Evolutionary conservation across 2,329 filamentous ascomycete species (phyloP).

Genomic region (Colletotrichum karsti): DNA sequence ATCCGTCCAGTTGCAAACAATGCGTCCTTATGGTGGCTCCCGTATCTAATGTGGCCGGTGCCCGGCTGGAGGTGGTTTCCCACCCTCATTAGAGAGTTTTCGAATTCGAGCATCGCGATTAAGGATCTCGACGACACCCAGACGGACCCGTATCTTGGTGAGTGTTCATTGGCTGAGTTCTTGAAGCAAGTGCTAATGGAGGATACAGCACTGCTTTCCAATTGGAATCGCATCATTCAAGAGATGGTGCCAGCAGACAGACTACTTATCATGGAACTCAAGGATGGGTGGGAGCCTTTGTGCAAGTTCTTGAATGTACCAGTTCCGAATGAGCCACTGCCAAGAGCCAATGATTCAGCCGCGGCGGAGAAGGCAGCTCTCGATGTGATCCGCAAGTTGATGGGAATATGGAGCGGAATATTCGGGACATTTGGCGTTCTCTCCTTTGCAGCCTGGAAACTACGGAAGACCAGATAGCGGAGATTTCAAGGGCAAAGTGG

Average conservation of each 20-base stretch:
- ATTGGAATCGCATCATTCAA: neutral
- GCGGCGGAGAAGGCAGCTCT: neutral
- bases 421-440: neutral
- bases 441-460: neutral
- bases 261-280: slow-evolving; percentile 43
- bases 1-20: slow-evolving; percentile 8
- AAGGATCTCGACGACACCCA: neutral
- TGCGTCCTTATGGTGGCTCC: neutral
- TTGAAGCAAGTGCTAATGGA: neutral
- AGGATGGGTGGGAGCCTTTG: slow-evolving; percentile 45
- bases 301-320: slow-evolving; percentile 44
- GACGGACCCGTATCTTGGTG: neutral
- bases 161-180: neutral
- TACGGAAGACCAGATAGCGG: neutral
- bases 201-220: neutral
- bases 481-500: no score
- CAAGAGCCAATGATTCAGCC: slow-evolving; percentile 17
- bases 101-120: neutral
- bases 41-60: neutral
- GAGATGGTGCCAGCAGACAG: neutral
- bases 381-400: neutral
- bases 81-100: neutral
- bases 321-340: slow-evolving; percentile 35
- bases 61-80: slow-evolving; percentile 16
- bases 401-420: neutral